Base-by-base conservation (phyloP, 2,329 filamentous ascomycete species). In the Magnaporthiopsis rhizophila region DNA sequence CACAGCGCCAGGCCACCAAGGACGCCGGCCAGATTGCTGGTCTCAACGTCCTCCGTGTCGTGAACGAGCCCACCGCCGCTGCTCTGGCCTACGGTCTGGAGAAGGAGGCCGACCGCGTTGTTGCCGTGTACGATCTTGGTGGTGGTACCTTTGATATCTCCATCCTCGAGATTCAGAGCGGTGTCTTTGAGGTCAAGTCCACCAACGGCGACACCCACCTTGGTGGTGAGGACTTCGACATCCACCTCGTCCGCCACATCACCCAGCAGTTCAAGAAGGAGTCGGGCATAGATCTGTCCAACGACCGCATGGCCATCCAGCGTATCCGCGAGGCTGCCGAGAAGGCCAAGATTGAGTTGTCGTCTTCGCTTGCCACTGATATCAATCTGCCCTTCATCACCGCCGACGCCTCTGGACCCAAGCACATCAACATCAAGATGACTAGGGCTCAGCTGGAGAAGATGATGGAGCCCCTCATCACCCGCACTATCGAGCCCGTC, bases 101-200 rank as follows among this genome's bases (percentile, higher is more conserved):
- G 82, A 97, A 97, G 86, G 90, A 95, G 78, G 85, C 87, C 68
- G 92, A 97, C 81, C 86, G 90, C 69, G 81, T 97, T 67, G 90
- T 97, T 73, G 92, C 93, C 72, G 93, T 98, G 77, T 98, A 96
- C 83, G 93, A 98, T 89, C 86, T 98, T 73, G 93, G 93, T 82
- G 93, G 93, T 86, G 93, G 93, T 87, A 98, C 93, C 72, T 98
- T 98, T 81, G 94, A 98, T 92, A 96, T 98, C 80, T 97, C 93
- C 68, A 89, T 97, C 68, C 89, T 98, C 21, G 92, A 97, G 81
- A 97, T 98, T 75, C 92, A 97, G 82, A 92, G 92, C 79, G 94
- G 94, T 78, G 93, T 98, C 65, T 98, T 98, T 78, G 94, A 97
- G 84, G 94, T 98, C 79, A 97, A 97, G 87, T 96, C 94, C 24